Conservation (phyloP, 495 filamentous ascomycete genomes). For the Hypoxylon intermedium region DNA sequence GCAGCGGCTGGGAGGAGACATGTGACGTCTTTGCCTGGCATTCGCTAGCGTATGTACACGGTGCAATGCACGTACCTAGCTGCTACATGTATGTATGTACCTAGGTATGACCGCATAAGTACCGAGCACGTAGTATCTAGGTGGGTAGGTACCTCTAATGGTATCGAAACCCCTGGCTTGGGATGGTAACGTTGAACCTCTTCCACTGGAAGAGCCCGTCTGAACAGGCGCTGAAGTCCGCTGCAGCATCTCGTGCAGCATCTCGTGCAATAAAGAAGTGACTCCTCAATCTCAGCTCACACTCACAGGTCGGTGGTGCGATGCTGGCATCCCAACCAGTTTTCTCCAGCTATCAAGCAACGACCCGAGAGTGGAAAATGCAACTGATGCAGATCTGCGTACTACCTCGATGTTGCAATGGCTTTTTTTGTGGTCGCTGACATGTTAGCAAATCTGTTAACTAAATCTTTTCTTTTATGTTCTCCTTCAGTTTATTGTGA, state of each 20-base stretch:
- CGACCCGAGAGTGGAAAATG: background rate
- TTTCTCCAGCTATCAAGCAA: background rate
- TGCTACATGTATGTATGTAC: too few species aligned
- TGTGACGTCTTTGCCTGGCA: constrained; percentile 26
- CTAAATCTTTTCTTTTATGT: background rate
- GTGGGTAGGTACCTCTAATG: background rate
- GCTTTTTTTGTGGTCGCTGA: background rate
- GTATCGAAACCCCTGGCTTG: background rate
- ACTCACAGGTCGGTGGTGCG: background rate
- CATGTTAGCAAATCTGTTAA: background rate
- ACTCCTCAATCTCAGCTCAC: background rate
- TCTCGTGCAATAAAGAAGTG: background rate
- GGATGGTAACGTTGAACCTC: background rate
- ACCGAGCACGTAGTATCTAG: constrained; percentile 8
- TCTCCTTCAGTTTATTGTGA: background rate
- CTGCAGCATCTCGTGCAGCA: background rate
- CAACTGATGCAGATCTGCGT: background rate
- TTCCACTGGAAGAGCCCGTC: background rate
- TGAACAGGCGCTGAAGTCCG: background rate
- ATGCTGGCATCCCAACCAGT: constrained; percentile 8
- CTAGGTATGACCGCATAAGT: constrained; percentile 6
- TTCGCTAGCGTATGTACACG: too few species aligned
- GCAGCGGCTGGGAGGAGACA: constrained; percentile 7
- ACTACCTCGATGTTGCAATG: background rate
- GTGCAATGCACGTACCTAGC: too few species aligned